These are phyloP conservation scores for Ustilago trichophora DNA, from an alignment of 1,284 basidiomycete genomes.

Conservation along the genomic window DNA sequence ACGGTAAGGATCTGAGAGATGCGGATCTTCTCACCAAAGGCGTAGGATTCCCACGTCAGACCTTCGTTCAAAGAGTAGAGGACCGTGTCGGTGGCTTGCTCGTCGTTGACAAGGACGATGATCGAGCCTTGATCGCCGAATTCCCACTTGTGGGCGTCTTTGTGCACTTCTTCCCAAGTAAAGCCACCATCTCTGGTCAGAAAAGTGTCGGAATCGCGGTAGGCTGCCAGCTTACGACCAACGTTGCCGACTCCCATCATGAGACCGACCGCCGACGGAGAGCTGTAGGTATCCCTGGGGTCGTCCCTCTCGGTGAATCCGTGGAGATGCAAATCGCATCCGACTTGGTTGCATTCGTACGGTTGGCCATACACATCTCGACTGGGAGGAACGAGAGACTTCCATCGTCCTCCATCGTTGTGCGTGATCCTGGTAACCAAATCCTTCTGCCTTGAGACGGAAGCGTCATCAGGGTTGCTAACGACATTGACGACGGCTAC, in stretches of 20 bases:
- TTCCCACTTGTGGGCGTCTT: slow-evolving; percentile 97
- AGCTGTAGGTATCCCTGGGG: slow-evolving; percentile 88
- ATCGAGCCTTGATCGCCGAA: slow-evolving; percentile 96
- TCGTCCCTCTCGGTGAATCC: slow-evolving; percentile 94
- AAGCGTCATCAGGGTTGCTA: slow-evolving; percentile 79
- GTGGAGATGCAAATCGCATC: slow-evolving; percentile 88
- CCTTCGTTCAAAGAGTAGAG: slow-evolving; percentile 91
- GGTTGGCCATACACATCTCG: slow-evolving; percentile 78
- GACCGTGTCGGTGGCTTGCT: slow-evolving; percentile 87
- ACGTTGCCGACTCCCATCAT: slow-evolving; percentile 98
- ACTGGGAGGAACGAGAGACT: slow-evolving; percentile 78
- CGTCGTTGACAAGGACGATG: slow-evolving; percentile 92
- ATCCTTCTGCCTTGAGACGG: slow-evolving; percentile 77
- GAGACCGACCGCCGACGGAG: slow-evolving; percentile 87
- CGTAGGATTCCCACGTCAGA: slow-evolving; percentile 83
- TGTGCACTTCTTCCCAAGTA: slow-evolving; percentile 97
- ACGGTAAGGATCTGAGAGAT: slow-evolving; percentile 85
- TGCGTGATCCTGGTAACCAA: slow-evolving; percentile 90
- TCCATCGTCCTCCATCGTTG: slow-evolving; percentile 96
- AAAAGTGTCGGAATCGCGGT: slow-evolving; percentile 92
- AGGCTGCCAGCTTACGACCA: slow-evolving; percentile 81
- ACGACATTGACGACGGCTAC: slow-evolving; percentile 94
- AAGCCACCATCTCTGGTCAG: slow-evolving; percentile 95
- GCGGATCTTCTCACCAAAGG: slow-evolving; percentile 81
- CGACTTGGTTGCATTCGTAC: slow-evolving; percentile 79